phyloP scores from a whole-genome alignment of 2,329 filamentous ascomycete genomes.

The Mycosphaerella sp. region DNA sequence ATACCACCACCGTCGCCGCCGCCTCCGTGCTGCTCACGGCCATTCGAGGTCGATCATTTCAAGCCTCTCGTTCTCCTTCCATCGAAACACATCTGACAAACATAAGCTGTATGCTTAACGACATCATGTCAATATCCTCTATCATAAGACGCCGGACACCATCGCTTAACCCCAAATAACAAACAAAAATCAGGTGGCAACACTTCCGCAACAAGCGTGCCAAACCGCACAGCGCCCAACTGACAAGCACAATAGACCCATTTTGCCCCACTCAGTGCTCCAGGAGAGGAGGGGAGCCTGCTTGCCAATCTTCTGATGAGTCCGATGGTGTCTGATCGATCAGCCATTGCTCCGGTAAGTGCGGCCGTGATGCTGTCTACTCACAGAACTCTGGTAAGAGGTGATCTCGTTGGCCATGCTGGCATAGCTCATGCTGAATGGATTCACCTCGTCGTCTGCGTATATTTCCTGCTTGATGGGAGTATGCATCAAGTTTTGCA shows the following conservation, averaged over 20 bases:
- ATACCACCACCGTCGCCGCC: background rate
- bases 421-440: constrained; percentile 62
- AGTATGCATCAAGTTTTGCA: constrained; percentile 38
- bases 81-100: background rate
- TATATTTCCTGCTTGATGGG: constrained; percentile 63
- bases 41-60: background rate
- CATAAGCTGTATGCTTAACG: background rate
- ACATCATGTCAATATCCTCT: constrained; percentile 1
- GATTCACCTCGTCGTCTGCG: constrained; percentile 54
- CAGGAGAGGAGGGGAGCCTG: constrained; percentile 33
- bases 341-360: constrained; percentile 26
- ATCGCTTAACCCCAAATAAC: background rate
- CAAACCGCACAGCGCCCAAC: background rate
- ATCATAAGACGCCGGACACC: constrained; percentile 3
- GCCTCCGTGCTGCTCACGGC: background rate
- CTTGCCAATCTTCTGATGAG: constrained; percentile 57
- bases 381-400: constrained; percentile 61
- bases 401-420: constrained; percentile 46
- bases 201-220: background rate
- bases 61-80: background rate
- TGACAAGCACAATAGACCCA: background rate
- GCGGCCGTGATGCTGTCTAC: constrained; percentile 32
- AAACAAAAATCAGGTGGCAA: background rate
- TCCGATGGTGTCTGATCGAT: constrained; percentile 63
- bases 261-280: background rate